Percentiles rank a stretch among this genome's conserved stretches.
Conservation (phyloP, 2,329 filamentous ascomycete species). For the Diaporthe eres region DNA sequence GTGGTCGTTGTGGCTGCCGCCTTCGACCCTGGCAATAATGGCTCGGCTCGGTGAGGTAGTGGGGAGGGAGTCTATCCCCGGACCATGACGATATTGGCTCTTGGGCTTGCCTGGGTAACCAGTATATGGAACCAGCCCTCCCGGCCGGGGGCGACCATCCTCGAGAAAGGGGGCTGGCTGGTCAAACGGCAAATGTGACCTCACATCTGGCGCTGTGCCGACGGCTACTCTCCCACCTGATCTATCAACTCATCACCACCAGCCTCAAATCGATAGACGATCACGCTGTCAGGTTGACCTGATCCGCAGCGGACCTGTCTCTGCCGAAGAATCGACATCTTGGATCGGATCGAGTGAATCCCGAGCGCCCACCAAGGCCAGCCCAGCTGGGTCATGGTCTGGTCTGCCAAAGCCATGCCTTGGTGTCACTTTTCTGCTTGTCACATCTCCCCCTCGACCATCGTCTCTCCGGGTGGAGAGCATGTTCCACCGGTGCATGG, state of each 20-base stretch:
- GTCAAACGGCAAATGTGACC: conserved; percentile 8
- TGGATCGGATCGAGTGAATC: background rate
- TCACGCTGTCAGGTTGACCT: background rate
- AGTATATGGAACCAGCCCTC: conserved; percentile 23
- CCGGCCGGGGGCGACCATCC: conserved; percentile 8
- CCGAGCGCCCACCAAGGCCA: conserved; percentile 5
- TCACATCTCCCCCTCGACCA: conserved; percentile 22
- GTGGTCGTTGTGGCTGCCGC: conserved; percentile 11
- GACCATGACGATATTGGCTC: conserved; percentile 8
- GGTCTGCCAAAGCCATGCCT: conserved; percentile 7
- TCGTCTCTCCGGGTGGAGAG: conserved; percentile 29
- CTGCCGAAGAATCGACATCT: background rate
- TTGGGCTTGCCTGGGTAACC: conserved; percentile 8
- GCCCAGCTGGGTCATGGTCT: background rate
- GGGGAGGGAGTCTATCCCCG: background rate
- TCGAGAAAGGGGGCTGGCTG: conserved; percentile 31
- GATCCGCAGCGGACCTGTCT: background rate
- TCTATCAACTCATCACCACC: conserved; percentile 11
- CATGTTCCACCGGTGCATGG: conserved; percentile 40
- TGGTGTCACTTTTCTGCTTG: conserved; percentile 18
- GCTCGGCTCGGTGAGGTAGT: background rate
- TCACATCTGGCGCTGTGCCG: background rate
- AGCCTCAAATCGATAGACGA: conserved; percentile 12
- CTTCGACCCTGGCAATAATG: background rate
- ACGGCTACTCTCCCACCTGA: conserved; percentile 5